Base-by-base conservation (phyloP, 2,329 filamentous ascomycete genomes). In the Mollisia scopiformis region DNA sequence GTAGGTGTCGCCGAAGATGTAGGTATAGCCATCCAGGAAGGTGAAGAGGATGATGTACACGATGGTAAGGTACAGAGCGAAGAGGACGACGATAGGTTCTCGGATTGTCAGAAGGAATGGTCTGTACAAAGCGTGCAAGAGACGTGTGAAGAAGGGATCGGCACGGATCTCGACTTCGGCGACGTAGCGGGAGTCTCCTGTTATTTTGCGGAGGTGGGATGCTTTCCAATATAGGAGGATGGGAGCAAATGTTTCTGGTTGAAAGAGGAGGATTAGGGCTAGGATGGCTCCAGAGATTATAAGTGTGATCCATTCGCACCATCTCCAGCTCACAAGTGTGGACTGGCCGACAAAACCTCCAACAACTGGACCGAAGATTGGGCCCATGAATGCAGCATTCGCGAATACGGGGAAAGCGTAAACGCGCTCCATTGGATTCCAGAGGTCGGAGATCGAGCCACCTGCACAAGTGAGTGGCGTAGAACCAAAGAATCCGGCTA, bases 401-500 rank as follows among this genome's bases (percentile, higher is more conserved):
- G 67, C 64, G 6, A 73, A 67, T 0, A 73, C 62, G 3, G 73
- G 69, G 8, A 72, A 71, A 1, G 71, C 65, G 33, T 62, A 69
- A 16, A 72, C 63, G 1, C 70, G 69, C 53, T 74, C 67, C 37
- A 72, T 59, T 0, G 71, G 70, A 11, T 57, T 57, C 71, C 71
- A 76, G 25, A 76, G 70, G 62, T 81, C 79, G 0, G 75, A 71
- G 5, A 80, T 69, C 1, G 75, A 76, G 0, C 10, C 64, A 5
- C 62, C 64, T 1, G 55, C 58, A 28, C 59, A 62, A 1, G 60
- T 60, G 8, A 64, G 19, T 3, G 63, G 62, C 3, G 63, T 64
- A 16, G 41, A 55, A 0, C 62, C 60, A 33, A 65, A 68, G 37
- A 66, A 64, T 3, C 64, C 66, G 10, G 59, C 66, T 2, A 68